A percentile compares a stretch with the other conserved stretches of the same genome.
Conservation (phyloP, 306 rosid species). For the Pueraria montana region DNA sequence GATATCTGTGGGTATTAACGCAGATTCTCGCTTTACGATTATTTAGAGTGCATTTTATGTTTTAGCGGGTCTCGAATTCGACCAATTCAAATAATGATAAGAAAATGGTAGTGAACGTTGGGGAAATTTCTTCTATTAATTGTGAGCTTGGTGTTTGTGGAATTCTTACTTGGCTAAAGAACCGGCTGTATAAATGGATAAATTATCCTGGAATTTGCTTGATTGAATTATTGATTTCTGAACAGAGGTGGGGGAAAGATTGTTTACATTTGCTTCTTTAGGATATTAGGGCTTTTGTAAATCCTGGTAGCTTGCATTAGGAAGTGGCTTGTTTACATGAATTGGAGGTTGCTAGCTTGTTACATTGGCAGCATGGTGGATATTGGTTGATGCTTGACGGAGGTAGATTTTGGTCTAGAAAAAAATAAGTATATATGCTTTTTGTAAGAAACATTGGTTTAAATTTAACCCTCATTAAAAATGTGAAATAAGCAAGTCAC, state of each 20-base stretch:
- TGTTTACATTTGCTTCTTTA: slow-evolving; percentile 16
- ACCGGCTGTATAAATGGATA: background rate
- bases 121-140: background rate
- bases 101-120: background rate
- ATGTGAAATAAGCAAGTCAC: slow-evolving; percentile 9
- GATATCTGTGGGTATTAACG: background rate
- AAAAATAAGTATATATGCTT: background rate
- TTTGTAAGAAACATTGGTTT: background rate
- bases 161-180: slow-evolving; percentile 3
- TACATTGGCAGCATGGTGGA: background rate
- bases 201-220: slow-evolving; percentile 11
- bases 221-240: slow-evolving; percentile 31
- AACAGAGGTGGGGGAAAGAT: background rate
- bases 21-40: background rate
- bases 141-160: background rate
- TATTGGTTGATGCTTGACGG: background rate
- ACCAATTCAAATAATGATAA: background rate
- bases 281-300: slow-evolving; percentile 12
- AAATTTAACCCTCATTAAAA: slow-evolving; percentile 11
- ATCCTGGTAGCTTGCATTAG: slow-evolving; percentile 31
- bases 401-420: slow-evolving; percentile 33
- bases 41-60: background rate
- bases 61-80: slow-evolving; percentile 15
- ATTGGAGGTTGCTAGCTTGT: slow-evolving; percentile 8
- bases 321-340: slow-evolving; percentile 29